Percentiles rank a stretch among this genome's conserved stretches.
These are phyloP conservation scores for Ceratobasidium sp. DNA, from an alignment of 1,284 basidiomycete species.

Conservation along the genomic window DNA sequence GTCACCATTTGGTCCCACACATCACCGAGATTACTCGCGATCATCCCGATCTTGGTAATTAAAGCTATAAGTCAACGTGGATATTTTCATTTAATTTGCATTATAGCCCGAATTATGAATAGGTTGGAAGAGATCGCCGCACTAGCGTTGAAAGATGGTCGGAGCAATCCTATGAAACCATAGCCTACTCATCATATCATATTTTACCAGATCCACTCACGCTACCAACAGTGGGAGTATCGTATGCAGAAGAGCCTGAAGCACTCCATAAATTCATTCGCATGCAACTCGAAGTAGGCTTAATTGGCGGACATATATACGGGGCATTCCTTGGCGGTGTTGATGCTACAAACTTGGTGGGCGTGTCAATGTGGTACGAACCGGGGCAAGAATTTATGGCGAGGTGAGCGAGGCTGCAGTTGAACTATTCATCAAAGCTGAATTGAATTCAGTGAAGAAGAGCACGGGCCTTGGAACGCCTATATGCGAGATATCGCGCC, in stretches of 20 bases:
- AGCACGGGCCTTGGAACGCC: constrained; percentile 3
- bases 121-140: not conserved
- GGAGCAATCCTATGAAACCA: not conserved
- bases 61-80: not conserved
- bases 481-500: constrained; percentile 4
- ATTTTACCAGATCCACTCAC: constrained; percentile 13
- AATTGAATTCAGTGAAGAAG: constrained; percentile 10
- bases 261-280: constrained; percentile 4
- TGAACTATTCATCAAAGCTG: no score
- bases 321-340: constrained; percentile 9
- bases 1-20: not conserved
- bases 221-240: not conserved
- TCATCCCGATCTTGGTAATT: not conserved
- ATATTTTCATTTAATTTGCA: not conserved
- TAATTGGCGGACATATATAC: constrained; percentile 7
- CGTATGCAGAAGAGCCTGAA: constrained; percentile 6
- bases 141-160: constrained; percentile 1
- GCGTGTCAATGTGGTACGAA: constrained; percentile 12
- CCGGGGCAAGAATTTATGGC: constrained; percentile 7
- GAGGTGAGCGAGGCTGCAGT: not conserved
- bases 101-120: not conserved
- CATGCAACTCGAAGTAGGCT: not conserved
- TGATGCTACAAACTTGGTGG: not conserved
- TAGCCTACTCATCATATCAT: not conserved
- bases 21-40: not conserved